A percentile compares a stretch with the other conserved stretches of the same genome.
Evolutionary conservation across 805 yeast genomes (phyloP).

Genomic region (Kazachstania bromeliacearum): DNA sequence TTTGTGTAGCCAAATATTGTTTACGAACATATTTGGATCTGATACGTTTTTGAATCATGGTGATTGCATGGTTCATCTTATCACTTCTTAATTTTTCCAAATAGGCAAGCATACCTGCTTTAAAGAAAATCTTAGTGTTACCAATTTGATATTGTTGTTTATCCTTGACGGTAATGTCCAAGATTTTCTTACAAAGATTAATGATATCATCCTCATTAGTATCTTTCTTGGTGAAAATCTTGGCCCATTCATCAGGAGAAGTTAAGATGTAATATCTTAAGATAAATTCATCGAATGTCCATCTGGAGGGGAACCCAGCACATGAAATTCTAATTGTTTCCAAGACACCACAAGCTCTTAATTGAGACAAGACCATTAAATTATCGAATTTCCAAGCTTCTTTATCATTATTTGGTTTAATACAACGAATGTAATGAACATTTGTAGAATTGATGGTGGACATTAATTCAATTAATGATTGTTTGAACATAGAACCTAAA

Average conservation of each 20-base stretch:
- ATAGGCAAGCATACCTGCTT: conserved; percentile 92
- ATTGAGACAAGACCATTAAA: conserved; percentile 86
- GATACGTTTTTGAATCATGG: conserved; percentile 74
- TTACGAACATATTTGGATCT: conserved; percentile 56
- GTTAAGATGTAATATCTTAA: conserved; percentile 78
- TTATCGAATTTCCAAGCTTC: conserved; percentile 95
- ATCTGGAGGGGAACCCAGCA: conserved; percentile 95
- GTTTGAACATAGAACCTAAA: conserved; percentile 87
- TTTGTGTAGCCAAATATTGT: conserved; percentile 44
- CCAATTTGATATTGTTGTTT: conserved; percentile 76
- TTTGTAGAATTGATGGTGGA: conserved; percentile 85
- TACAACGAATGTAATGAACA: conserved; percentile 94
- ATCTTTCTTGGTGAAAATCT: conserved; percentile 39
- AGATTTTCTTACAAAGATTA: conserved; percentile 58
- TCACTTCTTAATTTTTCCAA: conserved; percentile 78
- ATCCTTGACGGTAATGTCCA: conserved; percentile 55
- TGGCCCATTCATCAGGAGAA: conserved; percentile 58
- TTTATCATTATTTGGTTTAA: conserved; percentile 90
- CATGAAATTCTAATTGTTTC: conserved; percentile 95
- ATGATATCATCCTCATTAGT: conserved; percentile 48
- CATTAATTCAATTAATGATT: conserved; percentile 88
- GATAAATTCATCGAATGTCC: conserved; percentile 91
- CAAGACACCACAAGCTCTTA: conserved; percentile 96
- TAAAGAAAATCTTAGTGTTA: conserved; percentile 85
- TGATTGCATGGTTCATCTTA: conserved; percentile 69